phyloP scores from a whole-genome alignment of 257 asterid genomes.

The Solanum virginianum region DNA sequence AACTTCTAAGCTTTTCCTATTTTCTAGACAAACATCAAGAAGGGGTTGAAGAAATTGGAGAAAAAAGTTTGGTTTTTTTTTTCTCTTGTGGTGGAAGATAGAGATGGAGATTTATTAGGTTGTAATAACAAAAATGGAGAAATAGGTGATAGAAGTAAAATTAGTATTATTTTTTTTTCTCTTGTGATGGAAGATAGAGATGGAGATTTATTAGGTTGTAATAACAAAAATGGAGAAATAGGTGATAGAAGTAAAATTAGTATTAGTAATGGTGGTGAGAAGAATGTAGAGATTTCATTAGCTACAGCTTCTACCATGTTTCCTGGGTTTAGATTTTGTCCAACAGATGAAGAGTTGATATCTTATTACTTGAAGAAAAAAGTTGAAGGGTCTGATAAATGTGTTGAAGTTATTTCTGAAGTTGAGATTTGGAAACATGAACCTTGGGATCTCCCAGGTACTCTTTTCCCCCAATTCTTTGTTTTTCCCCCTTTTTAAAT shows the following conservation, averaged over 20 bases:
- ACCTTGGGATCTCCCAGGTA: conserved; percentile 98
- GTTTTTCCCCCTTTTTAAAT: background rate
- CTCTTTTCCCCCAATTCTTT: background rate
- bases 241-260: background rate
- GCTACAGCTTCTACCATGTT: conserved; percentile 56
- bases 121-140: background rate
- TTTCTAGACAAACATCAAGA: background rate
- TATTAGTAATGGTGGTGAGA: background rate
- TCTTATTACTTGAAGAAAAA: conserved; percentile 58
- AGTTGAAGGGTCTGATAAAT: conserved; percentile 34
- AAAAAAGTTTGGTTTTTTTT: background rate
- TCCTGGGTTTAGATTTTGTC: conserved; percentile 82
- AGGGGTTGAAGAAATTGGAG: background rate
- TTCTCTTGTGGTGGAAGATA: background rate
- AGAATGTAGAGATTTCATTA: conserved; percentile 42
- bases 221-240: background rate
- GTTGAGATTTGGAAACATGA: conserved; percentile 72
- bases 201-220: background rate
- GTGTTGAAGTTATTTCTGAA: conserved; percentile 57
- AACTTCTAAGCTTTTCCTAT: background rate
- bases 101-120: background rate
- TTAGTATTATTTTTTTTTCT: background rate
- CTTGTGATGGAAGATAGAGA: background rate
- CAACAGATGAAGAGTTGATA: conserved; percentile 76
- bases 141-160: background rate